Conservation (phyloP, 768 basidiomycete species). For the Crassisporium funariophilum region DNA sequence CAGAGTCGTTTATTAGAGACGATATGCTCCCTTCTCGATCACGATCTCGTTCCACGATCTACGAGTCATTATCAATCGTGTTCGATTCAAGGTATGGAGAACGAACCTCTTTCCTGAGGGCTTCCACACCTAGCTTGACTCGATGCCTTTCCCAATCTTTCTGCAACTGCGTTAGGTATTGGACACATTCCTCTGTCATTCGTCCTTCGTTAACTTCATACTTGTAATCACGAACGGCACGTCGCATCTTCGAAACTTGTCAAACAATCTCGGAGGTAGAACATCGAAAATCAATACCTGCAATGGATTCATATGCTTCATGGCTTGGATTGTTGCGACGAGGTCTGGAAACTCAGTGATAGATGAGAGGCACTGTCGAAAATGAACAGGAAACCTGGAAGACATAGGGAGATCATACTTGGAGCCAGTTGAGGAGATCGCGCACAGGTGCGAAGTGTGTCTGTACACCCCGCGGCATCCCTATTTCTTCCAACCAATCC, state of each 20-base stretch:
- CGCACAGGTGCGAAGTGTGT: conserved; percentile 82
- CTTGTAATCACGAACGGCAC: conserved; percentile 90
- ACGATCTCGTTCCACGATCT: conserved; percentile 72
- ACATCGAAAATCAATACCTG: conserved; percentile 52
- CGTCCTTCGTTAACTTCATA: conserved; percentile 91
- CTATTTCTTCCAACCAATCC: conserved; percentile 87
- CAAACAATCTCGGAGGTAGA: not conserved
- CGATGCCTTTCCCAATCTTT: conserved; percentile 97
- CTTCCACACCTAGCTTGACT: conserved; percentile 84
- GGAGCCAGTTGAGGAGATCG: conserved; percentile 85
- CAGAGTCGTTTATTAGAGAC: conserved; percentile 47
- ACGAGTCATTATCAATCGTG: conserved; percentile 1
- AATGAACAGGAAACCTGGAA: not conserved
- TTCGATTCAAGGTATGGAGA: not conserved
- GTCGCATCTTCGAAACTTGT: conserved; percentile 67
- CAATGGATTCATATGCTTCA: conserved; percentile 87
- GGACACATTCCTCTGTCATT: conserved; percentile 94
- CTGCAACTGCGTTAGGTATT: conserved; percentile 93
- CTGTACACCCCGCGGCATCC: conserved; percentile 76
- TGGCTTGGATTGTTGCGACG: conserved; percentile 85
- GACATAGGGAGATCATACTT: conserved; percentile 45
- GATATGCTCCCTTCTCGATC: conserved; percentile 64
- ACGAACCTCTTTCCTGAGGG: conserved; percentile 77
- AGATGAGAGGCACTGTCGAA: conserved; percentile 74
- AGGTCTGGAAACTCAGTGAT: conserved; percentile 87